Conservation (phyloP, 257 asterid genomes). For the Capsicum baccatum region DNA sequence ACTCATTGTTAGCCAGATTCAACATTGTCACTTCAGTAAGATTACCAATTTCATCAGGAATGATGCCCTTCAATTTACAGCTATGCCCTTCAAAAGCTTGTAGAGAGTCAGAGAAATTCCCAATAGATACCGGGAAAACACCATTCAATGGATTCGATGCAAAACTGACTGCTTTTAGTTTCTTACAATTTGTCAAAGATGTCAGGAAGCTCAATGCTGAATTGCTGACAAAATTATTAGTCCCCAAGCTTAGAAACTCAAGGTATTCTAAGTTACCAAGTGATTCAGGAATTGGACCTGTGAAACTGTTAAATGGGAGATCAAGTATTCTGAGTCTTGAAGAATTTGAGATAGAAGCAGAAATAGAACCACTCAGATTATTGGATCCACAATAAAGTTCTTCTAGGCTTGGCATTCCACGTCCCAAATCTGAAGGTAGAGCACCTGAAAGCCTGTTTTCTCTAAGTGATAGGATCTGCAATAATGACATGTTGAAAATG, state of each 20-base stretch:
- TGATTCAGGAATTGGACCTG: slow-evolving; percentile 38
- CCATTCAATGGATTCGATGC: background rate
- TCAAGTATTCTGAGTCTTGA: slow-evolving; percentile 30
- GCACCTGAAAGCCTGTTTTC: slow-evolving; percentile 32
- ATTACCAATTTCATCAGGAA: slow-evolving; percentile 21
- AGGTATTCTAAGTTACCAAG: slow-evolving; percentile 31
- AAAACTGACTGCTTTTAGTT: background rate
- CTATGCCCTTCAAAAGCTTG: background rate
- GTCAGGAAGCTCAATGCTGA: slow-evolving; percentile 21
- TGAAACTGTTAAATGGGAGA: slow-evolving; percentile 28
- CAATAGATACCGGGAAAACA: background rate
- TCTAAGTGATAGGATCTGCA: background rate
- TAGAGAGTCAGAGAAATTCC: background rate
- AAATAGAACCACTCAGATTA: slow-evolving; percentile 31
- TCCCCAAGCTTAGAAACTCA: background rate
- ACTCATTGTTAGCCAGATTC: background rate
- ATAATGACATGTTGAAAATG: slow-evolving; percentile 43
- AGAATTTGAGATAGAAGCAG: slow-evolving; percentile 39
- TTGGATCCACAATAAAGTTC: background rate
- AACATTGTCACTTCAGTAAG: background rate
- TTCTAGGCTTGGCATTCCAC: slow-evolving; percentile 26
- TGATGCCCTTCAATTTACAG: background rate
- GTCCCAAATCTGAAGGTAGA: slow-evolving; percentile 36
- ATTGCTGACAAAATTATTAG: slow-evolving; percentile 26
- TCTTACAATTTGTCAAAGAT: slow-evolving; percentile 26